Conservation (phyloP, 192 early-diverging fungal genomes). For the Backusella westeae region DNA sequence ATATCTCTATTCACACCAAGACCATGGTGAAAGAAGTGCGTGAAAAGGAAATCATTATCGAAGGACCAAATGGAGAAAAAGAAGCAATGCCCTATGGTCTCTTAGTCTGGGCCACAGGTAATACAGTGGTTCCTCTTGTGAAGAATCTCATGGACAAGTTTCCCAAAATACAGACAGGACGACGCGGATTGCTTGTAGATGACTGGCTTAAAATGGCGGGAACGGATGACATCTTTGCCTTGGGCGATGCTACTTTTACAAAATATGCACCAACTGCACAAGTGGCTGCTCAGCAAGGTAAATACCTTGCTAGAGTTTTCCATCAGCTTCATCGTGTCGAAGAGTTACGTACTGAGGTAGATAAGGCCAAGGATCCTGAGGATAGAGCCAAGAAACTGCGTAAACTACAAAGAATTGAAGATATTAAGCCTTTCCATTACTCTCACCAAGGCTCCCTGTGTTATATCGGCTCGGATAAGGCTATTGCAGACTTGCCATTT, state of each 20-base stretch:
- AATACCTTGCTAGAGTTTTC: conserved; percentile 78
- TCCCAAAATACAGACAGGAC: conserved; percentile 54
- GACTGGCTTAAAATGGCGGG: conserved; percentile 70
- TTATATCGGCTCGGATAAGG: conserved; percentile 92
- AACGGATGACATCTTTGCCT: conserved; percentile 57
- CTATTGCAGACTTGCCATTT: conserved; percentile 91
- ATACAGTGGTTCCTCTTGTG: conserved; percentile 67
- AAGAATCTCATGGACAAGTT: conserved; percentile 63
- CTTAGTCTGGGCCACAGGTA: conserved; percentile 87
- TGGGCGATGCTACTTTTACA: conserved; percentile 77
- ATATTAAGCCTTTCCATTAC: conserved; percentile 76
- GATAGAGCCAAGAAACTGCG: conserved; percentile 28
- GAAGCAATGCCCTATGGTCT: conserved; percentile 73
- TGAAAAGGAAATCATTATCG: conserved; percentile 69
- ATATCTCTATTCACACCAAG: conserved; percentile 73
- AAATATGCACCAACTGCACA: conserved; percentile 82
- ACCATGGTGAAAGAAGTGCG: conserved; percentile 79
- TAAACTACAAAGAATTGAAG: conserved; percentile 31
- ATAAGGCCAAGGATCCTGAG: background rate
- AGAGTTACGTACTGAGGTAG: conserved; percentile 29
- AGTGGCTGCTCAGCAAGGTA: conserved; percentile 87
- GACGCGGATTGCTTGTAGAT: conserved; percentile 72
- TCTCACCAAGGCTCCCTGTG: conserved; percentile 84
- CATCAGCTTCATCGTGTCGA: conserved; percentile 57
- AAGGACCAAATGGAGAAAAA: conserved; percentile 57